Evolutionary conservation across 176 grass and related monocot genomes (phyloP), one percentile per base, ranked within the genome.

Genomic region (Oryza glumipatula): DNA sequence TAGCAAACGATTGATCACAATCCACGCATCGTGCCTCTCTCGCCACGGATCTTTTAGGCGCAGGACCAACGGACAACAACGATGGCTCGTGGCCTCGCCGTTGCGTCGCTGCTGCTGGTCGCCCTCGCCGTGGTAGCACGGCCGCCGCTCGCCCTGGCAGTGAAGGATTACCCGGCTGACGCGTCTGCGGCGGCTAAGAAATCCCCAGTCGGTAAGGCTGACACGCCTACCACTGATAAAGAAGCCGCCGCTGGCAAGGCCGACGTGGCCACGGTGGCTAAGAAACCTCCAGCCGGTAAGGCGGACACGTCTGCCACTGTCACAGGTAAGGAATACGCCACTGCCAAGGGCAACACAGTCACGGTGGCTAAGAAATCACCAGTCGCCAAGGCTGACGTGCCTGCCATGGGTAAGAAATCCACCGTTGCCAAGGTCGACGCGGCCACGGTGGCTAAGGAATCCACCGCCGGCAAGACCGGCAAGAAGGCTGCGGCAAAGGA

Each of bases 301-400:
- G 8, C 7, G 0, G 6, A 11, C 47, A 3, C 44, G 19, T 32
- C 30, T 32, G 30, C 30, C 30, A 32, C 30, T 32, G 30, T 2
- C 30, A 32, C 30, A 32, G 4, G 5, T 0, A 10, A 1, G 39
- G 47, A 48, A 48, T 48, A 11, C 47, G 0, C 47, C 12, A 12
- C 11, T 10, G 47, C 3, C 2, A 48, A 43, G 41, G 7, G 1
- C 7, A 8, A 9, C 41, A 8, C 11, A 3, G 9, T 0, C 2
- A 3, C 11, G 1, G 11, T 44, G 19, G 4, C 65, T 0, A 15
- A 2, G 39, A 41, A 19, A 60, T 46, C 51, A 7, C 3, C 16
- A 0, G 41, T 1, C 1, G 1, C 1, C 7, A 43, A 43, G 7
- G 2, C 10, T 1, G 5, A 21, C 30, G 3, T 0, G 30, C 30